Conservation (phyloP, 257 asterid species). For the Linaria vulgaris region DNA sequence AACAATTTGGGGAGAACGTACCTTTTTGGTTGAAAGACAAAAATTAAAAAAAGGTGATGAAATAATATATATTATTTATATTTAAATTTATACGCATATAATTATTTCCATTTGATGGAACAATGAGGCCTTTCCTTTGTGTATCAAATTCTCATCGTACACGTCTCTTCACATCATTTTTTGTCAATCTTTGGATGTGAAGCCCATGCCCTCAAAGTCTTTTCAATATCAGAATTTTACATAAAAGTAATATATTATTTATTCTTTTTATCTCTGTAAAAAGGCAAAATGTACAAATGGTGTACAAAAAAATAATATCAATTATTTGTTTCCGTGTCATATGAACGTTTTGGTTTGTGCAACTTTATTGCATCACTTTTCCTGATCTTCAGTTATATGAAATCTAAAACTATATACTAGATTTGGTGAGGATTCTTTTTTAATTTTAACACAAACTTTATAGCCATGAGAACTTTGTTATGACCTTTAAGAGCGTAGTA, state of each 20-base stretch:
- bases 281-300: constrained; percentile 24
- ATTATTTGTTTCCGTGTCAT: neutral
- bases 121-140: constrained; percentile 44
- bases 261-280: constrained; percentile 16
- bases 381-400: constrained; percentile 10
- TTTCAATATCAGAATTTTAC: constrained; percentile 36
- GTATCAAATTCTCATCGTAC: constrained; percentile 50
- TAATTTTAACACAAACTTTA: no score
- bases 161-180: constrained; percentile 50
- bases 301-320: neutral
- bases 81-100: neutral
- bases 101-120: constrained; percentile 32
- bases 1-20: neutral
- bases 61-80: no score
- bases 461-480: no score
- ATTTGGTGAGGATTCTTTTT: neutral
- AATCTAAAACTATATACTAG: neutral
- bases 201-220: constrained; percentile 47
- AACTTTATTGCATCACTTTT: neutral
- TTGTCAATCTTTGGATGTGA: constrained; percentile 33
- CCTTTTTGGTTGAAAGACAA: constrained; percentile 7
- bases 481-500: no score
- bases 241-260: neutral
- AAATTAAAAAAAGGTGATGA: neutral
- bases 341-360: neutral